Conservation (phyloP, 2,329 filamentous ascomycete species). For the Fusarium cicatricum region DNA sequence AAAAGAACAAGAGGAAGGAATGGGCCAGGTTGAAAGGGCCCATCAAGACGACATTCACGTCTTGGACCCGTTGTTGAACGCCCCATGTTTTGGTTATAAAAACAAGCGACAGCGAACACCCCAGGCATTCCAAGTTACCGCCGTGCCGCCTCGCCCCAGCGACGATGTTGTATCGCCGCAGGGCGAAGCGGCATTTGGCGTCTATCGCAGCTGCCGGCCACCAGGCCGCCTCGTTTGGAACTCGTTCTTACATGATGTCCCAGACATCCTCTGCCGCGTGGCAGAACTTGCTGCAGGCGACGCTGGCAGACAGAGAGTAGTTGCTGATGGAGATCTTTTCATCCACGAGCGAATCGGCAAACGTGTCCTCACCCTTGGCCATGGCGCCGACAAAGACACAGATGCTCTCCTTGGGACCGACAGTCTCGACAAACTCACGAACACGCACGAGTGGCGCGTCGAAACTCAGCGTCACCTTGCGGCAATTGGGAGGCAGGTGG, state of each 20-base stretch:
- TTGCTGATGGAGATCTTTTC: conserved; percentile 99
- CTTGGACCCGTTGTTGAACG: conserved; percentile 81
- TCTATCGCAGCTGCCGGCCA: conserved; percentile 32
- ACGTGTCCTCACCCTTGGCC: conserved; percentile 96
- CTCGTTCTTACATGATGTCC: conserved; percentile 77
- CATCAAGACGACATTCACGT: conserved; percentile 63
- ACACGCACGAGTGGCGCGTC: conserved; percentile 88
- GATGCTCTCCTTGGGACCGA: conserved; percentile 87
- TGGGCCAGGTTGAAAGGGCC: conserved; percentile 73
- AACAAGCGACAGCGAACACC: conserved; percentile 80
- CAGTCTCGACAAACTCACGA: conserved; percentile 83
- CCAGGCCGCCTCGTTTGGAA: conserved; percentile 15
- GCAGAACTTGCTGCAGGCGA: conserved; percentile 99
- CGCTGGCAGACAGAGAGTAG: conserved; percentile 95
- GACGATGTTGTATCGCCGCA: conserved; percentile 79
- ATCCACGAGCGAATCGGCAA: conserved; percentile 93
- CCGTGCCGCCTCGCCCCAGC: conserved; percentile 52
- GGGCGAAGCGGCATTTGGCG: conserved; percentile 46
- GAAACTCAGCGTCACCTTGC: conserved; percentile 96
- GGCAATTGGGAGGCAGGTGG: conserved; percentile 94
- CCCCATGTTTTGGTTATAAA: conserved; percentile 86
- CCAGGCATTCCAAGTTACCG: conserved; percentile 69
- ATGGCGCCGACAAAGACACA: conserved; percentile 98
- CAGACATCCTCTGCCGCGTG: conserved; percentile 97
- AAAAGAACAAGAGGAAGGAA: conserved; percentile 32